phyloP scores from a whole-genome alignment of 768 basidiomycete species.

The Rhodotorula diobovata region DNA sequence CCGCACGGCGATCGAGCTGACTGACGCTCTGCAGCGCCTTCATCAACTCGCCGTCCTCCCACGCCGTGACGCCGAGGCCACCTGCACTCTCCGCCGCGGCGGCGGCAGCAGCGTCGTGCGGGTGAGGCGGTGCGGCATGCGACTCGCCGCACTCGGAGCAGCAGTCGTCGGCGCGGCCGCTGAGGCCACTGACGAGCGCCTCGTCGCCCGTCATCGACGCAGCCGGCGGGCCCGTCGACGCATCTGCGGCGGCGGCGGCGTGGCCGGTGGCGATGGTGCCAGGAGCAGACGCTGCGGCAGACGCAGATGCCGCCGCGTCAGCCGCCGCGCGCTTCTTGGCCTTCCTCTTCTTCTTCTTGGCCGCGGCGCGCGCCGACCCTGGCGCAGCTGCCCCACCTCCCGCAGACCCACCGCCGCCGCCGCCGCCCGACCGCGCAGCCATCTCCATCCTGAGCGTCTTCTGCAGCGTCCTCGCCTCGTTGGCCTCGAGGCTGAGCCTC shows the following conservation, averaged over 20 bases:
- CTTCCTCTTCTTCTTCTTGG: slow-evolving; percentile 4
- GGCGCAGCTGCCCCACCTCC: too few species aligned
- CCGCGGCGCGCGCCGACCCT: too few species aligned
- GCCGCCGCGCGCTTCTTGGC: neutral
- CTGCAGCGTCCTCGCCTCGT: slow-evolving; percentile 30
- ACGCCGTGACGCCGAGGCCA: neutral
- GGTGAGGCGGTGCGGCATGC: neutral
- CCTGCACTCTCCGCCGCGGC: slow-evolving; percentile 8
- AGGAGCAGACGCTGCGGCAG: neutral
- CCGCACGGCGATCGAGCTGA: slow-evolving; percentile 26
- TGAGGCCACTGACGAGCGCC: neutral
- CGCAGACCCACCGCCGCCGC: too few species aligned
- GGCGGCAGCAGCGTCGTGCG: neutral
- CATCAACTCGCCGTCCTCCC: slow-evolving; percentile 30
- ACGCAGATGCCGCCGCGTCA: neutral
- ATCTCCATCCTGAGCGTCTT: slow-evolving; percentile 21
- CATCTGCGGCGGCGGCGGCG: neutral
- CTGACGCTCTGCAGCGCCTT: slow-evolving; percentile 31
- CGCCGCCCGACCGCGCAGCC: neutral
- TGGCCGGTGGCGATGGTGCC: too few species aligned
- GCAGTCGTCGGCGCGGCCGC: neutral
- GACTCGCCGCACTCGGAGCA: slow-evolving; percentile 4
- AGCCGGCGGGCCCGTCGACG: neutral
- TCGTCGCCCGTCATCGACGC: neutral
- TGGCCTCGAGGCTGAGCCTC: slow-evolving; percentile 28